Percentiles rank a stretch among this genome's conserved stretches.
phyloP scores from a whole-genome alignment of 331 rosid genomes.

The Phaseolus coccineus region DNA sequence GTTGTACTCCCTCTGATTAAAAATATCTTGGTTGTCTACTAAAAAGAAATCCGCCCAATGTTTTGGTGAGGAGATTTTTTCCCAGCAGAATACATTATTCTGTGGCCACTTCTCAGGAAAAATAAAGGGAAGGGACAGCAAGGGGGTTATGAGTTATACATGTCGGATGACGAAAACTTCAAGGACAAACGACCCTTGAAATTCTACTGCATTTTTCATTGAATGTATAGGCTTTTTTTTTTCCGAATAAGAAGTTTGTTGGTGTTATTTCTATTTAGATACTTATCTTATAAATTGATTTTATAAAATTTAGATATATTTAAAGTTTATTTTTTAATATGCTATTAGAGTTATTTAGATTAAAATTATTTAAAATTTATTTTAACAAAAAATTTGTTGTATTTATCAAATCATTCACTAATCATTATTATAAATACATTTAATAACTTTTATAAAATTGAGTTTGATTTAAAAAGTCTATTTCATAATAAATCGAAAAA shows the following conservation, averaged over 20 bases:
- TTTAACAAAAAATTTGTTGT: too few species aligned
- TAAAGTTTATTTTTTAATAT: too few species aligned
- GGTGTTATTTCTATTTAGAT: too few species aligned
- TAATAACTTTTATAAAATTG: too few species aligned
- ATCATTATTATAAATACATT: too few species aligned
- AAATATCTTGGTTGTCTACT: background rate
- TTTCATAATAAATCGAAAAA: too few species aligned
- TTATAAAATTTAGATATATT: too few species aligned
- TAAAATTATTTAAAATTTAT: too few species aligned
- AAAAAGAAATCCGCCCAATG: background rate
- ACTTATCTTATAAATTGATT: too few species aligned
- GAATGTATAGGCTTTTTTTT: background rate
- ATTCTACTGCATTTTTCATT: background rate
- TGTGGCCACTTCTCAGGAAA: background rate
- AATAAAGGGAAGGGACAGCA: background rate
- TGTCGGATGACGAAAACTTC: constrained; percentile 18
- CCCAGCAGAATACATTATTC: background rate
- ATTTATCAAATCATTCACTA: too few species aligned
- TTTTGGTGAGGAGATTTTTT: background rate
- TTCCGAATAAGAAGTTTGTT: background rate
- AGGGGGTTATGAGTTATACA: background rate
- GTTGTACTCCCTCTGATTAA: background rate
- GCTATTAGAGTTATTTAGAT: too few species aligned
- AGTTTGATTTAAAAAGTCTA: too few species aligned
- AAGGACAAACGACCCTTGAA: background rate